Evolutionary conservation across 192 early-diverging fungal species (phyloP).

Genomic region (Physocladia obscura): DNA sequence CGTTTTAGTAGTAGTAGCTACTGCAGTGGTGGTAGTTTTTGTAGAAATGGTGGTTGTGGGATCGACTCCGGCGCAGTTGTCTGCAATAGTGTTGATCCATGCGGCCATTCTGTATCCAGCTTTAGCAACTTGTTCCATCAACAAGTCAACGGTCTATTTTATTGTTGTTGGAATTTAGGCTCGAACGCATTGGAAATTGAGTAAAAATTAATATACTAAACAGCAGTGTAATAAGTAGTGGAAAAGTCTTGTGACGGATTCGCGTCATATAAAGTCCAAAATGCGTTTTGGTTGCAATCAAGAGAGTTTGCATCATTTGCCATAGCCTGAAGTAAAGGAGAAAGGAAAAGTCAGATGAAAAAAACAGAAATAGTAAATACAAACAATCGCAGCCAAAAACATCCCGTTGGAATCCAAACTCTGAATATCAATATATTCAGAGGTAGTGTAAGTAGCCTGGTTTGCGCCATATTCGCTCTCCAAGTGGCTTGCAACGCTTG

Average conservation of each 20-base stretch:
- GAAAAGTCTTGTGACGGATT: slow-evolving; percentile 40
- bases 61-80: slow-evolving; percentile 2
- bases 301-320: slow-evolving; percentile 5
- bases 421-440: slow-evolving; percentile 10
- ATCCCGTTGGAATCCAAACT: background rate
- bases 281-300: slow-evolving; percentile 8
- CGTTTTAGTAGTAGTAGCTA: background rate
- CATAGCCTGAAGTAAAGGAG: background rate
- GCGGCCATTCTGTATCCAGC: slow-evolving; percentile 49
- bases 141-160: slow-evolving; percentile 1
- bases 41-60: background rate
- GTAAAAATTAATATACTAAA: slow-evolving; percentile 3
- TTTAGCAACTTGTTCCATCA: slow-evolving; percentile 45
- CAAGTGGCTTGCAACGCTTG: background rate
- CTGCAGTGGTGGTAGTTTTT: background rate
- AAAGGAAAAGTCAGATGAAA: background rate
- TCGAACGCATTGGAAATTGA: background rate
- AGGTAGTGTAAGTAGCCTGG: background rate
- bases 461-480: background rate
- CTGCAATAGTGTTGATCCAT: slow-evolving; percentile 39
- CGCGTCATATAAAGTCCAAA: slow-evolving; percentile 34
- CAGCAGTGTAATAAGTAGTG: slow-evolving; percentile 39
- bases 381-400: background rate
- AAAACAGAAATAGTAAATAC: background rate
- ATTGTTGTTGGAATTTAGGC: background rate